Conservation (phyloP, 129 eudicot genomes). For the Arctium minus region DNA sequence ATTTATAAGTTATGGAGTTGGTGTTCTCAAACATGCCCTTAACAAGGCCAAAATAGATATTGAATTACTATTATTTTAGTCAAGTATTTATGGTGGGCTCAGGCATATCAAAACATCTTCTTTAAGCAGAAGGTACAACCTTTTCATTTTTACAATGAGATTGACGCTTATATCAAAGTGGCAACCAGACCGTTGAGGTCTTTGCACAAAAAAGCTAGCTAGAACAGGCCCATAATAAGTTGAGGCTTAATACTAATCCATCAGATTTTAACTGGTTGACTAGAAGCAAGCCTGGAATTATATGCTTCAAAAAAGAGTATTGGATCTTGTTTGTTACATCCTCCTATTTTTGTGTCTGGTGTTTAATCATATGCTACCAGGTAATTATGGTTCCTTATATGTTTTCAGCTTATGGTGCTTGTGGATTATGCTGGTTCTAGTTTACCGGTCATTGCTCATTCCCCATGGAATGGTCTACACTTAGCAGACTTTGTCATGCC, state of each 20-base stretch:
- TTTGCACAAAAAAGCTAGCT: background rate
- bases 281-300: background rate
- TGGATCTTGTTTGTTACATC: background rate
- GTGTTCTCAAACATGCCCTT: background rate
- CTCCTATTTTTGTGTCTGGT: background rate
- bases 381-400: conserved; percentile 3
- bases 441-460: conserved; percentile 64
- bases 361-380: background rate
- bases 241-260: background rate
- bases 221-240: background rate
- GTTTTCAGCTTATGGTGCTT: conserved; percentile 69
- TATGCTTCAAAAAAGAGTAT: background rate
- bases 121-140: background rate
- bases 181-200: background rate
- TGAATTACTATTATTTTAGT: background rate
- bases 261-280: background rate
- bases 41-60: background rate
- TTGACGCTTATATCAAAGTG: background rate
- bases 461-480: conserved; percentile 76
- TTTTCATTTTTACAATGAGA: background rate
- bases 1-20: background rate
- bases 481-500: conserved; percentile 90
- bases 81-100: background rate
- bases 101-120: background rate
- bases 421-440: conserved; percentile 74